Evolutionary conservation across 176 grass and related monocot species (phyloP).

Genomic region (Eremochloa ophiuroides): DNA sequence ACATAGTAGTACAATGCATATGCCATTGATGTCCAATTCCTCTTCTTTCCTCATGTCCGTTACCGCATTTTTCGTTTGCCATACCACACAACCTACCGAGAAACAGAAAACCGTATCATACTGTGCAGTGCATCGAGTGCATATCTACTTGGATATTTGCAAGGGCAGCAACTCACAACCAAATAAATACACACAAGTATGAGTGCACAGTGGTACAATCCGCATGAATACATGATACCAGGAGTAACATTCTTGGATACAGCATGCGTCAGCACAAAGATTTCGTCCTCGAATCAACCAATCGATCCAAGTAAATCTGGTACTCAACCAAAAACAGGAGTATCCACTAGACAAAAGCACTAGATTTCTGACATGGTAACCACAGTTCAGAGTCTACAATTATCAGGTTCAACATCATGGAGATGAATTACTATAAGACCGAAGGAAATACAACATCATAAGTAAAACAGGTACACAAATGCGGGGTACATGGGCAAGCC

Average conservation of each 20-base stretch:
- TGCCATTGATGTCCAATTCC: not conserved
- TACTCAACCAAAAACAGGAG: not conserved
- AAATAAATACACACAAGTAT: not conserved
- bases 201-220: not conserved
- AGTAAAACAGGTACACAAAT: conserved; percentile 46
- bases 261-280: not conserved
- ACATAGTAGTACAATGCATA: not conserved
- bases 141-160: not conserved
- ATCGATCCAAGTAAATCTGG: not conserved
- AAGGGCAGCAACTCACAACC: not conserved
- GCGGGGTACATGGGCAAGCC: conserved; percentile 42
- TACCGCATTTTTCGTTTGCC: not conserved
- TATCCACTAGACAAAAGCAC: conserved; percentile 17
- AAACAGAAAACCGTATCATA: not conserved
- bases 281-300: not conserved
- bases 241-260: not conserved
- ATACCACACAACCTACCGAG: not conserved
- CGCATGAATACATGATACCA: conserved; percentile 19
- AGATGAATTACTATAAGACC: conserved; percentile 35
- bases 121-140: not conserved
- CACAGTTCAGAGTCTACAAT: conserved; percentile 33
- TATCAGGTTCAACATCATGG: conserved; percentile 34
- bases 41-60: not conserved
- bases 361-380: conserved; percentile 12
- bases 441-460: conserved; percentile 51